Evolutionary conservation across 2,329 filamentous ascomycete species (phyloP), one percentile per base, ranked within the genome.

Genomic region (Diaporthe sp.): DNA sequence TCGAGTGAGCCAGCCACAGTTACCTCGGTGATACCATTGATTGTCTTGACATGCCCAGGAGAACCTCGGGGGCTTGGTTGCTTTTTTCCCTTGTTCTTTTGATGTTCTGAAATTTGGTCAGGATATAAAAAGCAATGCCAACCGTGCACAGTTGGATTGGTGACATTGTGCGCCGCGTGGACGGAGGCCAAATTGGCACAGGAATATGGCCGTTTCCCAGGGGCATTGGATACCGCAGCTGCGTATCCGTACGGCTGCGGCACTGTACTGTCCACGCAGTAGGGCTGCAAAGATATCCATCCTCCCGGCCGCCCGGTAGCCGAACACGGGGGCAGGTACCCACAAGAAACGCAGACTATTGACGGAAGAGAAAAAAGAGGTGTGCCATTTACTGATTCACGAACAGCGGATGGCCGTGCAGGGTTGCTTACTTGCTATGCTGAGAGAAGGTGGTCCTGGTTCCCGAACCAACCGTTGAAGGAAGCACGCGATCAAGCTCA

Each of bases 81-180:
- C 10, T n/a, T 67, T 35, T 50, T 67, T 42, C 13, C 42, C 45
- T 25, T 50, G 19, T 50, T 12, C n/a, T 50, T 67, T 67, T 50
- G 42, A 8, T 35, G 6, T 50, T 42, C 19, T 58, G 40, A 28
- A 71, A 35, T 52, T 71, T 60, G 47, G 58, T 54, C 69, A 40
- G 55, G 69, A 68, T 75, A 75, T 72, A 75, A 75, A 72, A 75
- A 75, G 73, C 66, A 45, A 60, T 60, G 28, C 54, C 57, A 61
- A 71, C 69, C 57, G 55, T 71, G 69, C 69, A 52, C 55, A 60
- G 42, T 52, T 45, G 55, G 69, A 38, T 25, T 38, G 38, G 22
- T 22, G 28, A 50, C 40, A 33, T 50, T 17, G 10, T 38, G 69
- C 33, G 68, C 68, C 55, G 55, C 55, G 38, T 42, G 69, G 69